phyloP scores from a whole-genome alignment of 495 filamentous ascomycete genomes.

The Chaetomium tenue region DNA sequence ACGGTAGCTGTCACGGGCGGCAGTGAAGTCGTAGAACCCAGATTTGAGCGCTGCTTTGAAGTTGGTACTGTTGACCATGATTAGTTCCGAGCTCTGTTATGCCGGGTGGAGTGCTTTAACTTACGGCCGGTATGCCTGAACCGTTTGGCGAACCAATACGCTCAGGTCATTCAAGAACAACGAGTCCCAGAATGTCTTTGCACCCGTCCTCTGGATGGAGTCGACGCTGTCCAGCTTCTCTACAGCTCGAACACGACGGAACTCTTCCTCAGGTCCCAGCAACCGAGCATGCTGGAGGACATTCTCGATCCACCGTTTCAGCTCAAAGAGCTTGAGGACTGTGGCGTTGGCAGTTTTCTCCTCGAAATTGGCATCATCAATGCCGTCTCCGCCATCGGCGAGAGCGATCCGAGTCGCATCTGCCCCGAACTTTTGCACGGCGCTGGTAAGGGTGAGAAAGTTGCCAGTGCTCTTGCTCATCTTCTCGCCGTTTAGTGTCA shows the following conservation, averaged over 20 bases:
- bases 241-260: background rate
- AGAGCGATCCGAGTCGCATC: constrained; percentile 55
- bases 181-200: background rate
- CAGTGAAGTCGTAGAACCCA: constrained; percentile 78
- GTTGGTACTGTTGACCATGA: background rate
- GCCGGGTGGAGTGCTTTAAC: background rate
- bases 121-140: background rate
- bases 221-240: background rate
- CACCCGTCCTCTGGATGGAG: background rate
- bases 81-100: background rate
- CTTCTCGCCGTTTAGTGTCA: too few relatives aligned
- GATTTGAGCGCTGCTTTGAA: constrained; percentile 59
- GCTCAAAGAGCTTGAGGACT: constrained; percentile 74
- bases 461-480: background rate
- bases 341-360: constrained; percentile 81
- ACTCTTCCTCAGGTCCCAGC: background rate
- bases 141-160: background rate
- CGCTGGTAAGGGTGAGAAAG: background rate
- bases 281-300: background rate
- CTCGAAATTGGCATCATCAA: constrained; percentile 92
- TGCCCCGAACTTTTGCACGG: background rate
- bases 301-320: constrained; percentile 40
- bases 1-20: constrained; percentile 82
- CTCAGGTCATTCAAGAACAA: background rate
- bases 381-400: constrained; percentile 85